phyloP scores from a whole-genome alignment of 1,284 basidiomycete genomes.

The Cronartium quercuum region DNA sequence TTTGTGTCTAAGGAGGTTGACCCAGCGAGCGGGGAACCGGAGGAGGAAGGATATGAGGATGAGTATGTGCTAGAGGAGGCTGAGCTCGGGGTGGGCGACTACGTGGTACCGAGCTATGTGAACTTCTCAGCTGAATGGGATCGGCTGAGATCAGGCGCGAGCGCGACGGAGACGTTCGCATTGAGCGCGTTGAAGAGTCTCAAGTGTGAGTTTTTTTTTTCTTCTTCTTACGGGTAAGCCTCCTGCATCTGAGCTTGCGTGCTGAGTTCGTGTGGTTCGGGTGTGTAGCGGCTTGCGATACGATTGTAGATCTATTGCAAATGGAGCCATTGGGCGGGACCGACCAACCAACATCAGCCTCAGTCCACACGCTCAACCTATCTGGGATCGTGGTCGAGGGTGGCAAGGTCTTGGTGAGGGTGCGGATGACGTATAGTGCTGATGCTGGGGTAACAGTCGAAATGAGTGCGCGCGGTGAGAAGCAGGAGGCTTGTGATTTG shows the following conservation, averaged over 20 bases:
- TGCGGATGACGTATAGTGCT: conserved; percentile 87
- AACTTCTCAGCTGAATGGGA: conserved; percentile 95
- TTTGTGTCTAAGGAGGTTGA: conserved; percentile 98
- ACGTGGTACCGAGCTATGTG: conserved; percentile 84
- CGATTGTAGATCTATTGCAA: conserved; percentile 84
- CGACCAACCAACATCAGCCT: conserved; percentile 68
- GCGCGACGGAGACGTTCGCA: conserved; percentile 85
- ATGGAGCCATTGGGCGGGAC: conserved; percentile 94
- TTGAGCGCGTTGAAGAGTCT: conserved; percentile 87
- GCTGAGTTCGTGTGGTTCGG: conserved; percentile 39
- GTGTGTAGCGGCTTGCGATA: conserved; percentile 73
- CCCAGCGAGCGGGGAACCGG: conserved; percentile 89
- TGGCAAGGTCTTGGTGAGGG: conserved; percentile 85
- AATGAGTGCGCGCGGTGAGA: conserved; percentile 84
- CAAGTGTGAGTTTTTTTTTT: conserved; percentile 61
- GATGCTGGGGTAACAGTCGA: conserved; percentile 93
- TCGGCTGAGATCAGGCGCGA: conserved; percentile 66
- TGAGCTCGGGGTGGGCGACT: conserved; percentile 89
- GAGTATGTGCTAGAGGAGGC: conserved; percentile 97
- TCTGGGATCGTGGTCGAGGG: conserved; percentile 76
- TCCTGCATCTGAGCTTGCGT: conserved; percentile 40
- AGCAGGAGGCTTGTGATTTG: conserved; percentile 73
- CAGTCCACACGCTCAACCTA: conserved; percentile 89
- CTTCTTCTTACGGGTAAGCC: conserved; percentile 34
- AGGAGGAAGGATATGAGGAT: conserved; percentile 96